Conservation (phyloP, 176 grass and related monocot genomes). For the Avena insularis region DNA sequence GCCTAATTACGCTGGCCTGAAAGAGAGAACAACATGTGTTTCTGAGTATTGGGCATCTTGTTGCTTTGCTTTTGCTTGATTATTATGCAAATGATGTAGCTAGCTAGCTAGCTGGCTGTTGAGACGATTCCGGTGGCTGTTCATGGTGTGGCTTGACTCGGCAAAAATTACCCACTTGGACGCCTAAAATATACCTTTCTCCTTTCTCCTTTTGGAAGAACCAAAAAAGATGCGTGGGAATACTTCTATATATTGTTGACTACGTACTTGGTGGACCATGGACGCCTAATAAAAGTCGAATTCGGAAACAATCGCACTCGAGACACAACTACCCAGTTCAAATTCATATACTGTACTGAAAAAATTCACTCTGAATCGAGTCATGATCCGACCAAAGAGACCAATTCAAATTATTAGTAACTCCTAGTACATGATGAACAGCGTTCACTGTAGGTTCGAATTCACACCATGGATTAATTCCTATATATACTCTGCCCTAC, state of each 20-base stretch:
- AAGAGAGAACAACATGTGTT: background rate
- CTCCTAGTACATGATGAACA: background rate
- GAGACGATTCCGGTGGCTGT: background rate
- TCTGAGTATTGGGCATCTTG: background rate
- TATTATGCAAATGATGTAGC: background rate
- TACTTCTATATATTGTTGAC: background rate
- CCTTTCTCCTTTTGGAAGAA: background rate
- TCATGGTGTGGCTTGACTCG: background rate
- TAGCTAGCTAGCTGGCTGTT: background rate
- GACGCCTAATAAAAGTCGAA: background rate
- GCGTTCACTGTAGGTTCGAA: background rate
- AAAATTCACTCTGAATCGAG: background rate
- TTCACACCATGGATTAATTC: background rate
- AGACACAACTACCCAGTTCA: background rate
- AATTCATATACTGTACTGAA: background rate
- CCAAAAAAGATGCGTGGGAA: background rate
- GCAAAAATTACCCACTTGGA: background rate
- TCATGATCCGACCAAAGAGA: too few species aligned
- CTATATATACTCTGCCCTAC: background rate
- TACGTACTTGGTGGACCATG: background rate
- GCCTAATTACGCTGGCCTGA: background rate
- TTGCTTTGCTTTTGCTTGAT: constrained; percentile 26
- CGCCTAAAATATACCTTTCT: background rate
- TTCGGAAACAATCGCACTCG: background rate
- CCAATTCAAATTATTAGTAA: too few species aligned